Evolutionary conservation across 2,329 filamentous ascomycete species (phyloP).

Genomic region (Scedosporium dehoogii): DNA sequence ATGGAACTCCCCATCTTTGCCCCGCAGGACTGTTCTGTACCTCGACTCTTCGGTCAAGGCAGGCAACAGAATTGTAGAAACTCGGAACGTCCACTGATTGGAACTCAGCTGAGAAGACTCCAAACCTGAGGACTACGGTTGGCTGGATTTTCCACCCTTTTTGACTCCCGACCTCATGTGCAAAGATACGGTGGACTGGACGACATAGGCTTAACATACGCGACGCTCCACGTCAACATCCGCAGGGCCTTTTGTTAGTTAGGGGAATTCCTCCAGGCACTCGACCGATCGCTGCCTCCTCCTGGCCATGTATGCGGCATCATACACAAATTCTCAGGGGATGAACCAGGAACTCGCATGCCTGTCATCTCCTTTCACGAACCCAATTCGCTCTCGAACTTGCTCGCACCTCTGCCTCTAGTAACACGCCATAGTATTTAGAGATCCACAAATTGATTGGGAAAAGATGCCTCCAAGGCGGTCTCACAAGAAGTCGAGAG

Average conservation of each 20-base stretch:
- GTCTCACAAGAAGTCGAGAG: slow-evolving; percentile 61
- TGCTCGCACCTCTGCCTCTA: not conserved
- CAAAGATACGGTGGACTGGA: not conserved
- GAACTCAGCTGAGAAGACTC: not conserved
- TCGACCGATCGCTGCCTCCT: not conserved
- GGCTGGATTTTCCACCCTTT: not conserved
- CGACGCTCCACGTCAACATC: not conserved
- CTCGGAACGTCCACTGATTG: too few species aligned
- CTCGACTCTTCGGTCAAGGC: not conserved
- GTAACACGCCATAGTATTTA: not conserved
- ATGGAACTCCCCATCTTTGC: not conserved
- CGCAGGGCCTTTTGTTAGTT: not conserved
- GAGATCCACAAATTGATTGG: not conserved
- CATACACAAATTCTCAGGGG: not conserved
- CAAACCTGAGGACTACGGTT: not conserved
- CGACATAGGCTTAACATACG: not conserved
- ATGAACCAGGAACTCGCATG: not conserved
- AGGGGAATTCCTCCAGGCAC: not conserved
- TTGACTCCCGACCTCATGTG: not conserved
- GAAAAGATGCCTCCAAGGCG: slow-evolving; percentile 50
- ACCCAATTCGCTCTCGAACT: not conserved
- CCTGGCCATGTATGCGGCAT: slow-evolving; percentile 1
- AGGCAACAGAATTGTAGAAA: not conserved
- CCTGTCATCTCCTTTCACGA: not conserved
- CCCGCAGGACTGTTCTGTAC: not conserved